Percentiles rank a stretch among this genome's conserved stretches.
Conservation (phyloP, 176 grass and related monocot species). For the Chrysopogon serrulatus region DNA sequence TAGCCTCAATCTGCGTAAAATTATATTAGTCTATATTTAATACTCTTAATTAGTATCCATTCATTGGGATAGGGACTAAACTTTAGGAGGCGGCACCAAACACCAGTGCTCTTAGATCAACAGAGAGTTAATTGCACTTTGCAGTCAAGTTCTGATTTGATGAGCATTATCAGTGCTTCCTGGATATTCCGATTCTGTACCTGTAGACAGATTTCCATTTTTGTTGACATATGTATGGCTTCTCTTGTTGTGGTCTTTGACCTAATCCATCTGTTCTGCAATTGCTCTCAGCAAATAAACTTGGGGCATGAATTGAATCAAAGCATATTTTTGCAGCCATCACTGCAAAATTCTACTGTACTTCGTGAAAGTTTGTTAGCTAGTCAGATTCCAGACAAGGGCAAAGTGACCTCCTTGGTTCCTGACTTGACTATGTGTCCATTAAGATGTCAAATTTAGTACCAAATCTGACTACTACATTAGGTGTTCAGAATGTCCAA, state of each 20-base stretch:
- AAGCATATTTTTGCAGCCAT: not conserved
- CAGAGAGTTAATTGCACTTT: not conserved
- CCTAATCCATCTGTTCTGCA: not conserved
- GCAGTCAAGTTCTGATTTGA: not conserved
- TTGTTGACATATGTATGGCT: not conserved
- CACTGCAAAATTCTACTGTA: not conserved
- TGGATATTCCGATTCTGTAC: conserved; percentile 1
- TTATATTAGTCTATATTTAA: no score
- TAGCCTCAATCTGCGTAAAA: no score
- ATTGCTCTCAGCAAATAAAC: not conserved
- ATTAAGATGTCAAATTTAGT: not conserved
- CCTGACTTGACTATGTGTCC: not conserved
- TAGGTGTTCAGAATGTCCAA: not conserved
- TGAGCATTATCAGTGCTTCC: not conserved
- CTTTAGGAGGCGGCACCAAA: no score
- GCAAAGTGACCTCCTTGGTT: not conserved
- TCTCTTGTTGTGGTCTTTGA: not conserved
- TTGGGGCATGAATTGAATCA: not conserved
- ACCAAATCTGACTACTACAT: conserved; percentile 14
- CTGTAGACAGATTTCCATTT: not conserved
- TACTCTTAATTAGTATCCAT: no score
- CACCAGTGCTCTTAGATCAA: not conserved
- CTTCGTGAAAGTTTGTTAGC: not conserved
- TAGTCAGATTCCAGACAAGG: not conserved
- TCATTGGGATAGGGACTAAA: no score